Evolutionary conservation across 2,329 filamentous ascomycete species (phyloP).

Genomic region (Ophiostoma sp.): DNA sequence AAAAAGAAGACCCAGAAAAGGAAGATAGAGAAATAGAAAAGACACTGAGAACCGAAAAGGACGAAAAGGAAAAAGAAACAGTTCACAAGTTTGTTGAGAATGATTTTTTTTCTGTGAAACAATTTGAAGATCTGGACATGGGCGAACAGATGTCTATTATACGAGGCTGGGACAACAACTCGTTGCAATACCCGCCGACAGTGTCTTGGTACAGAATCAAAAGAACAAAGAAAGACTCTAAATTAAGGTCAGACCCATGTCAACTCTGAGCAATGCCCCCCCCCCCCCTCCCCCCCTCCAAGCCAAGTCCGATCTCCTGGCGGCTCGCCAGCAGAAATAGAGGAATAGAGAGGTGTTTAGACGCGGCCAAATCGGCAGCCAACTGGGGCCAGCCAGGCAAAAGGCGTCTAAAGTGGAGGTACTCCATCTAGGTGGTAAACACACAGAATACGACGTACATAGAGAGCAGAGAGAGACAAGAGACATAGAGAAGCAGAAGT

Average conservation of each 20-base stretch:
- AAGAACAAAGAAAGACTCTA: slow-evolving; percentile 4
- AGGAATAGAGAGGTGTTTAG: neutral
- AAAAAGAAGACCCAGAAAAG: neutral
- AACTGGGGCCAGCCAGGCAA: neutral
- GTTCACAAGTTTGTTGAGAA: neutral
- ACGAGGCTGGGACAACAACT: neutral
- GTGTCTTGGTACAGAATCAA: neutral
- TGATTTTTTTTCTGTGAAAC: neutral
- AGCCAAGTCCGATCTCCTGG: slow-evolving; percentile 4
- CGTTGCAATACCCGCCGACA: slow-evolving; percentile 2
- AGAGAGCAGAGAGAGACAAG: neutral
- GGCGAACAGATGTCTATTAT: slow-evolving; percentile 22
- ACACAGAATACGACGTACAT: neutral
- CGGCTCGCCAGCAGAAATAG: slow-evolving; percentile 24
- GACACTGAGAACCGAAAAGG: neutral
- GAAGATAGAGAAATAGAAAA: neutral
- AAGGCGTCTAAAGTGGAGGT: slow-evolving; percentile 19
- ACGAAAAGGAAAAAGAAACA: neutral
- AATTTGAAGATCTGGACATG: neutral
- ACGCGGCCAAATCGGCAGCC: slow-evolving; percentile 22
- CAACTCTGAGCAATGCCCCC: neutral
- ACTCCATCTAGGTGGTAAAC: neutral
- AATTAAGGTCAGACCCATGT: slow-evolving; percentile 18
- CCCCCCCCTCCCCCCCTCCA: neutral
- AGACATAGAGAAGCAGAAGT: neutral